These are phyloP conservation scores for Stephania japonica DNA, from an alignment of 164 flowering plant genomes.

Conservation along the genomic window DNA sequence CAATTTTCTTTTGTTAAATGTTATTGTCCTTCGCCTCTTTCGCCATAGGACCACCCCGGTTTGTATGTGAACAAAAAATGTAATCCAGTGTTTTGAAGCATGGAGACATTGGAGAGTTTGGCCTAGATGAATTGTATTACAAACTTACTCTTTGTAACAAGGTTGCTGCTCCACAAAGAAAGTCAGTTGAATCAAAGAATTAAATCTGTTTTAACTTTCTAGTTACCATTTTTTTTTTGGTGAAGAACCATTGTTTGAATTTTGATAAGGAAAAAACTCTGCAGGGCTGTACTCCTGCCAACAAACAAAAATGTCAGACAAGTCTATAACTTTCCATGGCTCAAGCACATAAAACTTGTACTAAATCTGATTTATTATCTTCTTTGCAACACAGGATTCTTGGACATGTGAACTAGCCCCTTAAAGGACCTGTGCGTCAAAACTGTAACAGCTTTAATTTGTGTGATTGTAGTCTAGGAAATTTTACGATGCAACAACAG, in stretches of 20 bases:
- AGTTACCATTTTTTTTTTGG: too few species aligned
- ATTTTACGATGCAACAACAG: background rate
- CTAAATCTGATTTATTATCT: background rate
- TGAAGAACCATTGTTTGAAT: too few species aligned
- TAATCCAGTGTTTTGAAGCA: background rate
- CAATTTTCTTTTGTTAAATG: background rate
- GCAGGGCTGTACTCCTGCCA: too few species aligned
- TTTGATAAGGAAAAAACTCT: too few species aligned
- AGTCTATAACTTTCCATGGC: background rate
- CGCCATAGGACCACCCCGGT: conserved; percentile 1
- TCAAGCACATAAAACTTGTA: background rate
- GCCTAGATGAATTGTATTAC: background rate
- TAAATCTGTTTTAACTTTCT: too few species aligned
- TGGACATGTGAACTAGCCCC: background rate
- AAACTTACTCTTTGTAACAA: background rate
- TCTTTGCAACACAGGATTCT: background rate
- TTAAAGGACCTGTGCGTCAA: background rate
- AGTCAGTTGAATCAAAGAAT: background rate
- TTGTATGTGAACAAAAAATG: background rate
- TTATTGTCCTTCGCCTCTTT: background rate
- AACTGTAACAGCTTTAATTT: background rate
- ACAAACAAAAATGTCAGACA: background rate
- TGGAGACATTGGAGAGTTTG: background rate
- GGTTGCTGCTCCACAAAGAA: background rate
- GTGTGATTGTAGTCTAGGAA: background rate